phyloP scores from a whole-genome alignment of 2,329 filamentous ascomycete genomes.

The Phyllosticta citribraziliensis region DNA sequence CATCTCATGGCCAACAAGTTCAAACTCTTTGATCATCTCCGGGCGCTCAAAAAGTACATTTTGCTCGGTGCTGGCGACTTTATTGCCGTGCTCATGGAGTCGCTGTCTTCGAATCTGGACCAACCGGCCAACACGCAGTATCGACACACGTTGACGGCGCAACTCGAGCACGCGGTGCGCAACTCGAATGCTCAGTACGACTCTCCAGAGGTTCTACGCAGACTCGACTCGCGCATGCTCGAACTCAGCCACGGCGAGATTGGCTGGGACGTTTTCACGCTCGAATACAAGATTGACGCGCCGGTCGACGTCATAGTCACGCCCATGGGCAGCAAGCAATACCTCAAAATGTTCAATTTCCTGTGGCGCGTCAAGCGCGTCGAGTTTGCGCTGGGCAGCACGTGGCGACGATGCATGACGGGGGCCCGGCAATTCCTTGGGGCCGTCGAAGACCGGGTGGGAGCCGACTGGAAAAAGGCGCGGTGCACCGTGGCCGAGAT shows the following conservation, averaged over 20 bases:
- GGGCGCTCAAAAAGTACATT: constrained; percentile 88
- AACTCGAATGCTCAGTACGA: constrained; percentile 97
- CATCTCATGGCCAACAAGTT: constrained; percentile 93
- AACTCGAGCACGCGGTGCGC: constrained; percentile 92
- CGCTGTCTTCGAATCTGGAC: constrained; percentile 82
- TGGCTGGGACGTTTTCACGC: constrained; percentile 97
- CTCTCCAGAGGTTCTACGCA: constrained; percentile 77
- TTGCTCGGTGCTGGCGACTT: constrained; percentile 94
- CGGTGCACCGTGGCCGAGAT: constrained; percentile 88
- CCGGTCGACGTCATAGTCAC: constrained; percentile 96
- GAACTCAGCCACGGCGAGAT: constrained; percentile 95
- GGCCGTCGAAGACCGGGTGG: constrained; percentile 61
- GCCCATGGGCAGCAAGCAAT: constrained; percentile 89
- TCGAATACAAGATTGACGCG: constrained; percentile 96
- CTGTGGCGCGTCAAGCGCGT: constrained; percentile 97
- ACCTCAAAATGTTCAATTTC: constrained; percentile 98
- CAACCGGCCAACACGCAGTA: constrained; percentile 95
- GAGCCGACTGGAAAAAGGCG: constrained; percentile 79
- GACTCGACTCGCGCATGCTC: constrained; percentile 95
- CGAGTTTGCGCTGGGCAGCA: constrained; percentile 82
- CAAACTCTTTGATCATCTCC: constrained; percentile 83
- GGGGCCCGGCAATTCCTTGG: constrained; percentile 84
- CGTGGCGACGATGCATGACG: constrained; percentile 94
- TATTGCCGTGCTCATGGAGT: constrained; percentile 94
- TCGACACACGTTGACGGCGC: constrained; percentile 91